phyloP scores from a whole-genome alignment of 345 rosid species.

The Camelina sativa region DNA sequence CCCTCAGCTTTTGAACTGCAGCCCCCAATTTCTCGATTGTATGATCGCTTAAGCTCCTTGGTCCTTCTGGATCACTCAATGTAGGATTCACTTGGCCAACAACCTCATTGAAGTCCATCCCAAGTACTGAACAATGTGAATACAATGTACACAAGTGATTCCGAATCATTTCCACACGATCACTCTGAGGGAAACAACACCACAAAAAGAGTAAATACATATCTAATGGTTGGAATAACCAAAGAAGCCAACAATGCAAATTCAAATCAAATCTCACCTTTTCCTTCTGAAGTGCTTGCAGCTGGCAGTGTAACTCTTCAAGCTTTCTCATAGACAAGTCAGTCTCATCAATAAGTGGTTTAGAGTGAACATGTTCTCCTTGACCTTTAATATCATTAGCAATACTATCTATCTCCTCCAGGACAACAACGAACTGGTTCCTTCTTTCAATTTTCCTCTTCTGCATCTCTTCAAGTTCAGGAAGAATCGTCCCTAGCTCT shows the following conservation, averaged over 20 bases:
- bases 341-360: slow-evolving; percentile 59
- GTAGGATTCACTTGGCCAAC: slow-evolving; percentile 63
- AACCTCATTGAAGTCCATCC: slow-evolving; percentile 66
- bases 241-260: background rate
- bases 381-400: slow-evolving; percentile 65
- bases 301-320: slow-evolving; percentile 68
- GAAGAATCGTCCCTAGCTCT: slow-evolving; percentile 74
- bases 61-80: slow-evolving; percentile 58
- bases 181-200: slow-evolving; percentile 53
- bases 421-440: slow-evolving; percentile 72
- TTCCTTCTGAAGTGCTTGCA: slow-evolving; percentile 70
- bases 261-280: slow-evolving; percentile 53
- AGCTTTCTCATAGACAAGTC: slow-evolving; percentile 82
- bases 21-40: slow-evolving; percentile 58
- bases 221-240: slow-evolving; percentile 1
- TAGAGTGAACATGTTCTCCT: slow-evolving; percentile 42
- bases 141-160: slow-evolving; percentile 55
- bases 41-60: slow-evolving; percentile 58
- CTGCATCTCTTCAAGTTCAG: slow-evolving; percentile 89
- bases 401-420: slow-evolving; percentile 58
- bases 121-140: slow-evolving; percentile 73
- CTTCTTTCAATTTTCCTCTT: slow-evolving; percentile 79
- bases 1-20: slow-evolving; percentile 59
- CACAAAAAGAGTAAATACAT: background rate
- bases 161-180: slow-evolving; percentile 65